phyloP scores from a whole-genome alignment of 2,329 filamentous ascomycete species.

The Trichoderma brevicompactum region DNA sequence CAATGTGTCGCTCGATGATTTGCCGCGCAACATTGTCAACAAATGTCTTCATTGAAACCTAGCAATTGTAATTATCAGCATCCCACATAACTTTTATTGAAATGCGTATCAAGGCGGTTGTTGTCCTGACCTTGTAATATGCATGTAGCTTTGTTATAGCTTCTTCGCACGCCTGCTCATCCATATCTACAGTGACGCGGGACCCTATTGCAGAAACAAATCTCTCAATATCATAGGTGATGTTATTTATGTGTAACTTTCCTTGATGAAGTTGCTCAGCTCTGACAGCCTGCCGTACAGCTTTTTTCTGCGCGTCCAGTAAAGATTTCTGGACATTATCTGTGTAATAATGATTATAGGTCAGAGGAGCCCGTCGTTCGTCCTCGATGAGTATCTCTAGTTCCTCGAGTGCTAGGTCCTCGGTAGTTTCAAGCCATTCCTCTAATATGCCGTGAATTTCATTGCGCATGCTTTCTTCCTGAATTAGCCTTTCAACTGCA shows the following conservation, averaged over 20 bases:
- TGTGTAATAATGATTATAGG: conserved; percentile 17
- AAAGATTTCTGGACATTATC: conserved; percentile 13
- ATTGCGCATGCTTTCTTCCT: neutral
- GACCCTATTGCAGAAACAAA: neutral
- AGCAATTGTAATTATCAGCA: neutral
- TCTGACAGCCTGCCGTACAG: neutral
- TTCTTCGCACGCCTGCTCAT: conserved; percentile 10
- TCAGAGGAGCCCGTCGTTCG: neutral
- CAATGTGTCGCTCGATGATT: conserved; percentile 14
- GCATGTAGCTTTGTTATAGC: neutral
- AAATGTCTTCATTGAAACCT: conserved; percentile 17
- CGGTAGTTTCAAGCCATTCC: neutral
- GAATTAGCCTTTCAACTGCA: neutral
- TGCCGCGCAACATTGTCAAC: conserved; percentile 14
- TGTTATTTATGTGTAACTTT: neutral
- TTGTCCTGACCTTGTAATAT: neutral
- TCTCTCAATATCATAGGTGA: neutral
- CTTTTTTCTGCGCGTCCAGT: neutral
- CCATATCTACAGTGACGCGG: neutral
- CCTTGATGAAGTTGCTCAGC: neutral
- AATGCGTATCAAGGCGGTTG: accelerated
- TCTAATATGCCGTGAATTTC: neutral
- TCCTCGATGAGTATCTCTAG: neutral
- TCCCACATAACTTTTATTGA: neutral
- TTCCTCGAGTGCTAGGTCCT: neutral